These are phyloP conservation scores for Peterozyma toletana DNA, from an alignment of 805 yeast genomes.

Conservation along the genomic window DNA sequence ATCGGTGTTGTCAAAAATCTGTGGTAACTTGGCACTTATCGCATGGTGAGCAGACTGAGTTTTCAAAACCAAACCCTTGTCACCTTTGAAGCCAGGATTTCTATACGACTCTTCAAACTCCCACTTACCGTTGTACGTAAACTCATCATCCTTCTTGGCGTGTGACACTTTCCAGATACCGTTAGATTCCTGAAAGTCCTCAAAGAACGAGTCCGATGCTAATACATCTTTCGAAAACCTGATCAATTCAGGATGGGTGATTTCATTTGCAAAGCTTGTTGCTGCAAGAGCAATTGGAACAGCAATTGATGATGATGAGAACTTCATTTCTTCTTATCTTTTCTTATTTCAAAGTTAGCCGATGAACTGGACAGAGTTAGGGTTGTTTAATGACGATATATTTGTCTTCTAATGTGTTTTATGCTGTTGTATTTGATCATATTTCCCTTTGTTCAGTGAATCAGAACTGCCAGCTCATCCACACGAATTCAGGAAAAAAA, in stretches of 20 bases:
- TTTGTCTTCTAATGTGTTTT: too few relatives aligned
- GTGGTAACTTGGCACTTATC: constrained; percentile 55
- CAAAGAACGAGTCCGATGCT: constrained; percentile 45
- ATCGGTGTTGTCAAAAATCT: constrained; percentile 50
- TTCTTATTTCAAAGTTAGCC: background rate
- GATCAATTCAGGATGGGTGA: constrained; percentile 24
- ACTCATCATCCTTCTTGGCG: constrained; percentile 43
- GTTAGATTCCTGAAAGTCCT: constrained; percentile 46
- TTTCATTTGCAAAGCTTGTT: constrained; percentile 8
- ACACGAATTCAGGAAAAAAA: too few relatives aligned
- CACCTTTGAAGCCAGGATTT: constrained; percentile 55
- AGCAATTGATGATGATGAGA: constrained; percentile 2
- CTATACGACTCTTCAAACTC: constrained; percentile 52
- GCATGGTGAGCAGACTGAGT: constrained; percentile 78
- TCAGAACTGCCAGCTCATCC: too few relatives aligned
- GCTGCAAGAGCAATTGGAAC: constrained; percentile 2
- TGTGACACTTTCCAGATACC: constrained; percentile 56
- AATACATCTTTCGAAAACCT: constrained; percentile 30
- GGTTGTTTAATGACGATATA: too few relatives aligned
- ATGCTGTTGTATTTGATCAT: too few relatives aligned
- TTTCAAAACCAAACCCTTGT: constrained; percentile 71
- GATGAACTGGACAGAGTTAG: too few relatives aligned
- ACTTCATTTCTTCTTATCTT: constrained; percentile 6
- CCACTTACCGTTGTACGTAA: constrained; percentile 72
- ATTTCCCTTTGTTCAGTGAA: too few relatives aligned